Conservation (phyloP, 2,329 filamentous ascomycete genomes). For the Colletotrichum caudatum region DNA sequence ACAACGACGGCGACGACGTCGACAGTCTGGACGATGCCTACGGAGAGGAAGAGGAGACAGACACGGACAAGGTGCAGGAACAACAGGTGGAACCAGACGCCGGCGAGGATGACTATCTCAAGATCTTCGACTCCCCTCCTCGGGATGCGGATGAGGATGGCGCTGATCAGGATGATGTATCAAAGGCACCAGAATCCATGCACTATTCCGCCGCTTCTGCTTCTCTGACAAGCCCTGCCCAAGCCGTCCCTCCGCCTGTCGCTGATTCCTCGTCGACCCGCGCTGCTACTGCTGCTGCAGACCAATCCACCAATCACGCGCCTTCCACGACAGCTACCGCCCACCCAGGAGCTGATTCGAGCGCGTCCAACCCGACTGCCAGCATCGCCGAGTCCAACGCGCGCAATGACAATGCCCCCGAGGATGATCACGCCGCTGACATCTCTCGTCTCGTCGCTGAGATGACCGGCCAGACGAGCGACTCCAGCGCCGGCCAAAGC, state of each 20-base stretch:
- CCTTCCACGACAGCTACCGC: slow-evolving; percentile 43
- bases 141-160: slow-evolving; percentile 52
- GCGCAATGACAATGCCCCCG: slow-evolving; percentile 47
- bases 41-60: slow-evolving; percentile 54
- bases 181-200: slow-evolving; percentile 59
- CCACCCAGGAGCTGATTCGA: slow-evolving; percentile 47
- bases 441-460: slow-evolving; percentile 58
- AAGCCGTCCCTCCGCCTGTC: slow-evolving; percentile 49
- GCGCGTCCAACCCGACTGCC: slow-evolving; percentile 43
- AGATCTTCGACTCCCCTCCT: slow-evolving; percentile 63
- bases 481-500: slow-evolving; percentile 43
- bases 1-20: slow-evolving; percentile 50
- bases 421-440: slow-evolving; percentile 51
- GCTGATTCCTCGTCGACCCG: slow-evolving; percentile 50
- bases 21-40: slow-evolving; percentile 64
- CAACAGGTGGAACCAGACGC: slow-evolving; percentile 46
- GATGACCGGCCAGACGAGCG: slow-evolving; percentile 53
- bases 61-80: slow-evolving; percentile 46
- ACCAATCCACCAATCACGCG: slow-evolving; percentile 35
- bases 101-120: slow-evolving; percentile 63
- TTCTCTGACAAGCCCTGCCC: slow-evolving; percentile 50
- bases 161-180: slow-evolving; percentile 55
- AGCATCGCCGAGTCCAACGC: slow-evolving; percentile 44
- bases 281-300: slow-evolving; percentile 42
- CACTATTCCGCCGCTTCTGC: slow-evolving; percentile 56